Base-by-base conservation (phyloP, 257 asterid species). In the Jacaranda mimosifolia region DNA sequence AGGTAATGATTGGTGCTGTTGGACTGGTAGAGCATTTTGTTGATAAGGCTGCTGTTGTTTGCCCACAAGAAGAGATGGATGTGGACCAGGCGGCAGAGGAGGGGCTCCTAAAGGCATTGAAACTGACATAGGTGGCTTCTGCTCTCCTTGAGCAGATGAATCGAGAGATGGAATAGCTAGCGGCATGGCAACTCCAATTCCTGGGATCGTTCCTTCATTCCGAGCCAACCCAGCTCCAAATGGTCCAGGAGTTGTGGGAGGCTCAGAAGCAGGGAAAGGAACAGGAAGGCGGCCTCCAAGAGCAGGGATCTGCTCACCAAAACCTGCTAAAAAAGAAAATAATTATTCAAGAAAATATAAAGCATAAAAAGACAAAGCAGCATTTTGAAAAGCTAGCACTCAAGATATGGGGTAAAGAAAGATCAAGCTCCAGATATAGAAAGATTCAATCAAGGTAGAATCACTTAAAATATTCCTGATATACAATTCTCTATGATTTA, bases 181-280 rank as follows among this genome's bases (percentile, higher is more conserved):
- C 21, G 99, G 99, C 99, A 95, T 93, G 51, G 98, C 97, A 83
- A 86, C 97, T 80, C 99, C 99, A 75, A 95, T 89, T 73, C 99
- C 98, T 4, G 98, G 99, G 73, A 95, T 95, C 71, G 97, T 95
- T 78, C 99, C 99, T 70, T 95, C 99, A 70, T 91, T 95, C 73
- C 99, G 87, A 67, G 87, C 83, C 85, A 90, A 79, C 68, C 97
- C 97, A 42, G 91, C 73, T 62, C 91, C 98, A 89, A 94, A 88
- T 73, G 95, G 92, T 56, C 97, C 98, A 59, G 97, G 93, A 40
- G 91, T 89, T 60, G 92, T 70, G 43, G 99, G 92, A 64, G 85
- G 78, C 68, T 93, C 98, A 13, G 86, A 84, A 73, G 91, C 86
- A 9, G 82, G 92, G 81, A 87, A 93, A 76, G 88, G 92, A 74